Conservation (phyloP, 495 filamentous ascomycete genomes). For the Bombardia bombarda region DNA sequence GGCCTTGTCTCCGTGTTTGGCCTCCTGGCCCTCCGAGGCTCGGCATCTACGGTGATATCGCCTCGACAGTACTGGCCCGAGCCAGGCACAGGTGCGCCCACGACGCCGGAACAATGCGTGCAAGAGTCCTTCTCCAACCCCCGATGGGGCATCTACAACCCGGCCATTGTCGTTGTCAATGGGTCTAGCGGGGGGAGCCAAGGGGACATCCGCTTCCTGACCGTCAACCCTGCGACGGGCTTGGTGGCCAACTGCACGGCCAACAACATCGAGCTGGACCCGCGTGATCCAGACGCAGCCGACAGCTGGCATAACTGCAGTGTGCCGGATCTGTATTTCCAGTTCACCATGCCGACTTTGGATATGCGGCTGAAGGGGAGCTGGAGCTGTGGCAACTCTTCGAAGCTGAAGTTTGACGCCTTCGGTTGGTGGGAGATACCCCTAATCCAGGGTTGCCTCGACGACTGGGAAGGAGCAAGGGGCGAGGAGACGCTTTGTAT, state of each 20-base stretch:
- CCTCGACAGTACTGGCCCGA: slow-evolving; percentile 11
- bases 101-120: slow-evolving; percentile 12
- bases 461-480: slow-evolving; percentile 10
- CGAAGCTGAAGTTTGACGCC: slow-evolving; percentile 10
- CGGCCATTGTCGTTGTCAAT: slow-evolving; percentile 10
- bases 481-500: slow-evolving; percentile 14
- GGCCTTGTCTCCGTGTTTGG: slow-evolving; percentile 1
- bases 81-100: background rate
- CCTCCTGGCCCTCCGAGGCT: slow-evolving; percentile 8
- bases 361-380: slow-evolving; percentile 8
- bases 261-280: slow-evolving; percentile 15
- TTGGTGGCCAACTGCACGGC: slow-evolving; percentile 11
- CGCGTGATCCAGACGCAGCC: background rate
- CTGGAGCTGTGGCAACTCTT: slow-evolving; percentile 10
- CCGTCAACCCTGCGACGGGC: slow-evolving; percentile 15
- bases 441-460: slow-evolving; percentile 13
- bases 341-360: slow-evolving; percentile 11
- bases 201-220: slow-evolving; percentile 18
- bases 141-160: slow-evolving; percentile 13
- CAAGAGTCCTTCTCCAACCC: slow-evolving; percentile 14
- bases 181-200: slow-evolving; percentile 13
- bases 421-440: slow-evolving; percentile 12
- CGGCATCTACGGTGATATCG: slow-evolving; percentile 3
- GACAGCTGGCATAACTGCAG: slow-evolving; percentile 17
- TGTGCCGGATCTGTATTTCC: slow-evolving; percentile 12